Evolutionary conservation across 805 yeast genomes (phyloP).

Genomic region (Blastobotrys mokoenaii): DNA sequence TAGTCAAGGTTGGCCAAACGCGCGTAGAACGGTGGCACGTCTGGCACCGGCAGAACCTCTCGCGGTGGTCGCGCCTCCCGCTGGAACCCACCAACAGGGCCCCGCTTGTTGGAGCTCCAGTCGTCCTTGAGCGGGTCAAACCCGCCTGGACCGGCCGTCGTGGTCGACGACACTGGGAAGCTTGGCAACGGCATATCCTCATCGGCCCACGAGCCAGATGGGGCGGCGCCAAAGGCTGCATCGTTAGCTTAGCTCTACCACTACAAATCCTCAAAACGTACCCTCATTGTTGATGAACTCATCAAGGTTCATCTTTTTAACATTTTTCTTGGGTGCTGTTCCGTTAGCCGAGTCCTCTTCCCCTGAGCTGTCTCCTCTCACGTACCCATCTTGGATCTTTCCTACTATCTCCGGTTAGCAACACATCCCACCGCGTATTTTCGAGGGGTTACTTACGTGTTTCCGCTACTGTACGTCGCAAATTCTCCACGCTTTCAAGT

Average conservation of each 20-base stretch:
- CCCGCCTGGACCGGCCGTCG: not conserved
- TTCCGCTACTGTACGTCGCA: too few species aligned
- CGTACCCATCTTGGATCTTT: too few species aligned
- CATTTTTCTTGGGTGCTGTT: conserved; percentile 57
- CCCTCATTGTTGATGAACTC: conserved; percentile 46
- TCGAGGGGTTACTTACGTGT: too few species aligned
- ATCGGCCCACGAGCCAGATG: conserved; percentile 67
- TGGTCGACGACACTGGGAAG: conserved; percentile 12
- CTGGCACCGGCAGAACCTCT: conserved; percentile 79
- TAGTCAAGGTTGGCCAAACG: conserved; percentile 78
- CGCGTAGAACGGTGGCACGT: conserved; percentile 87
- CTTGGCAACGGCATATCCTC: conserved; percentile 40
- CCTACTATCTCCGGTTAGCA: too few species aligned
- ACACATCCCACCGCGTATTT: too few species aligned
- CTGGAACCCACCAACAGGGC: conserved; percentile 10
- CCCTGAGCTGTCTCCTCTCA: too few species aligned
- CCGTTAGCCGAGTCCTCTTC: too few species aligned
- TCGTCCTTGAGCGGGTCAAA: conserved; percentile 27
- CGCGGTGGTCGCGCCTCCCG: conserved; percentile 24
- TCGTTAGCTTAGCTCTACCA: not conserved
- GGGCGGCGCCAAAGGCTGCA: conserved; percentile 10
- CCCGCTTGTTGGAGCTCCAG: conserved; percentile 17
- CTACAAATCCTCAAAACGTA: conserved; percentile 27
- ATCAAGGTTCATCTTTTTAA: conserved; percentile 67
- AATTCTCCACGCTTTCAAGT: too few species aligned